These are phyloP conservation scores for Agrostemma githago DNA, from an alignment of 148 eudicot species.

Conservation along the genomic window DNA sequence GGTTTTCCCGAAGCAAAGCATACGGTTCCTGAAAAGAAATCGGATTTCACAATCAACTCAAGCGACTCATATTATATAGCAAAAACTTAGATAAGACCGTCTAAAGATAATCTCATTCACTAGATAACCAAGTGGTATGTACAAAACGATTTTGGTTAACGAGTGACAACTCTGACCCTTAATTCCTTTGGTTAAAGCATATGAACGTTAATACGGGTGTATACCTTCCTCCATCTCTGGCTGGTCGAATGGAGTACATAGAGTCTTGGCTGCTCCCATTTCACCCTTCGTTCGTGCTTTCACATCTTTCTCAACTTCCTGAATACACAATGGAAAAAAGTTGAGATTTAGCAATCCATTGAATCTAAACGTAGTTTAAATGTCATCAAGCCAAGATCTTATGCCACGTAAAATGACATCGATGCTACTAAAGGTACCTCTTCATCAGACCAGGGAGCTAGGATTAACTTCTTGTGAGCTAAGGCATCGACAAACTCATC, in stretches of 20 bases:
- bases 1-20: slow-evolving; percentile 10
- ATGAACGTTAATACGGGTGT: background rate
- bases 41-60: background rate
- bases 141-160: too few relatives aligned
- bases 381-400: background rate
- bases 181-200: background rate
- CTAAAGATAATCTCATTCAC: background rate
- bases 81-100: background rate
- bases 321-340: background rate
- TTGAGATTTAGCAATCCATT: background rate
- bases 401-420: background rate
- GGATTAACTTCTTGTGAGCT: slow-evolving; percentile 75
- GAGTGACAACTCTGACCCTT: too few relatives aligned
- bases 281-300: slow-evolving; percentile 93
- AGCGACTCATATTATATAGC: background rate
- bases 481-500: slow-evolving; percentile 88
- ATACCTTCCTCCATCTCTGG: slow-evolving; percentile 82
- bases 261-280: slow-evolving; percentile 85
- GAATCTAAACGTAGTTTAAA: background rate
- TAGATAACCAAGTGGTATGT: background rate
- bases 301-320: slow-evolving; percentile 96
- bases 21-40: background rate
- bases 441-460: slow-evolving; percentile 99
- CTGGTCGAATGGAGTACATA: slow-evolving; percentile 94
- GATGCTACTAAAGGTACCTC: slow-evolving; percentile 47